Percentiles rank a stretch among this genome's conserved stretches.
Evolutionary conservation across 2,329 filamentous ascomycete species (phyloP).

Genomic region (Penicillium nordicum): DNA sequence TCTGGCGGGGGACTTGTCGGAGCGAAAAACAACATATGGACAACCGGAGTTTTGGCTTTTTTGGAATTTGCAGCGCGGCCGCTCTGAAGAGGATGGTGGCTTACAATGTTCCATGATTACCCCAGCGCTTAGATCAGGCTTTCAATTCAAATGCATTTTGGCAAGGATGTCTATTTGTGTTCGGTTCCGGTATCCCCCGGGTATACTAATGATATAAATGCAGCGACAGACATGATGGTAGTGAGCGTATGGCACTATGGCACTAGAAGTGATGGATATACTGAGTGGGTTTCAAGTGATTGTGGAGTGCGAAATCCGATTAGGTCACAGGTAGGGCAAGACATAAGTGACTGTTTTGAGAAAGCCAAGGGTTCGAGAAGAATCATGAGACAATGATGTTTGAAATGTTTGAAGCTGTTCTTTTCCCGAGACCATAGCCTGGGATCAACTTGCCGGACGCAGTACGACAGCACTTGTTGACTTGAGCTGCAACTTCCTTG

Average conservation of each 20-base stretch:
- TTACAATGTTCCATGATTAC: constrained; percentile 27
- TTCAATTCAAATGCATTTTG: constrained; percentile 18
- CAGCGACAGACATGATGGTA: not conserved
- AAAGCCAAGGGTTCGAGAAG: not conserved
- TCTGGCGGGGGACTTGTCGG: constrained; percentile 6
- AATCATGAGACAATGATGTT: not conserved
- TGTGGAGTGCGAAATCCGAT: not conserved
- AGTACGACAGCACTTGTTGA: constrained; percentile 21
- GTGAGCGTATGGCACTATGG: constrained; percentile 14
- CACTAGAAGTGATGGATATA: constrained; percentile 6
- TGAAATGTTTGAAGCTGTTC: not conserved
- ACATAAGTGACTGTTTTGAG: not conserved
- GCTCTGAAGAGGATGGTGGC: constrained; percentile 11
- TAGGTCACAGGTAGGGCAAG: not conserved
- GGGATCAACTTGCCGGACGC: constrained; percentile 13
- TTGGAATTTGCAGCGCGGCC: constrained; percentile 24
- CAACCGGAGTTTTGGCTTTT: constrained; percentile 35
- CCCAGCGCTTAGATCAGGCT: constrained; percentile 22
- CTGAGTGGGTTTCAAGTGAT: not conserved
- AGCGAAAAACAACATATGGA: constrained; percentile 25
- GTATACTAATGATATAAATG: constrained; percentile 5
- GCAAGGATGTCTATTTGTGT: not conserved
- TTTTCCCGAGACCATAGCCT: not conserved
- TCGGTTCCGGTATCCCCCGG: not conserved
- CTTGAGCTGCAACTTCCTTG: constrained; percentile 26